Conservation (phyloP, 2,329 filamentous ascomycete species). For the Colletotrichum salicis region DNA sequence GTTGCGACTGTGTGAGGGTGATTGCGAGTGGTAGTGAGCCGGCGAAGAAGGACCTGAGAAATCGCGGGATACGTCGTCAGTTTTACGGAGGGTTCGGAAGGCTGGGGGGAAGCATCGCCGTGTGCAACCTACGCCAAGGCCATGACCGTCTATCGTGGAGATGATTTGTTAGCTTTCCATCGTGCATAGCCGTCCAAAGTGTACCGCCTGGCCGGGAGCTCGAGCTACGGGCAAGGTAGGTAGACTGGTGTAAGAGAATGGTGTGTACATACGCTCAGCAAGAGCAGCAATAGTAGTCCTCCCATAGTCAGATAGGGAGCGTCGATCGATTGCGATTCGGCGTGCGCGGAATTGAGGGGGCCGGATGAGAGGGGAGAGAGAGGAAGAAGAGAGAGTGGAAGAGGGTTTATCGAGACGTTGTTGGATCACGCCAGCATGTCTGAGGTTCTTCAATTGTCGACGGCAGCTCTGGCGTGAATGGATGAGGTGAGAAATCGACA, state of each 20-base stretch:
- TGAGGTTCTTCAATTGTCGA: conserved; percentile 2
- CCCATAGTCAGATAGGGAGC: conserved; percentile 46
- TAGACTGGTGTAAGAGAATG: not conserved
- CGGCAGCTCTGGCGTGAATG: not conserved
- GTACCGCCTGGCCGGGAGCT: conserved; percentile 23
- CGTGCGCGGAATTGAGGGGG: not conserved
- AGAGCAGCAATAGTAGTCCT: conserved; percentile 52
- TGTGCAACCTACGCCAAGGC: conserved; percentile 63
- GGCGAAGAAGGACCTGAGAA: conserved; percentile 85
- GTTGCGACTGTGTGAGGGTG: conserved; percentile 84
- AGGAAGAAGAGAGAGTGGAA: not conserved
- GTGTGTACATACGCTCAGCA: conserved; percentile 51
- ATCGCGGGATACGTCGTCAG: conserved; percentile 16
- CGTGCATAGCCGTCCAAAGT: not conserved
- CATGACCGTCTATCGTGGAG: conserved; percentile 61
- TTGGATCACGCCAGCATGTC: conserved; percentile 31
- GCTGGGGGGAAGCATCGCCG: conserved; percentile 16
- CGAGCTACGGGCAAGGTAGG: not conserved
- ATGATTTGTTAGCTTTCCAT: conserved; percentile 19
- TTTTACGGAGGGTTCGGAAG: conserved; percentile 18
- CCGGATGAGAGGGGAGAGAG: not conserved
- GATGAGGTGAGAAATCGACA: not conserved
- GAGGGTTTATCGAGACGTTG: conserved; percentile 10
- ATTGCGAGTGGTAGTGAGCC: conserved; percentile 92
- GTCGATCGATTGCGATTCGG: not conserved